phyloP scores from a whole-genome alignment of 805 yeast genomes.

The Phaffomyces thermotolerans region DNA sequence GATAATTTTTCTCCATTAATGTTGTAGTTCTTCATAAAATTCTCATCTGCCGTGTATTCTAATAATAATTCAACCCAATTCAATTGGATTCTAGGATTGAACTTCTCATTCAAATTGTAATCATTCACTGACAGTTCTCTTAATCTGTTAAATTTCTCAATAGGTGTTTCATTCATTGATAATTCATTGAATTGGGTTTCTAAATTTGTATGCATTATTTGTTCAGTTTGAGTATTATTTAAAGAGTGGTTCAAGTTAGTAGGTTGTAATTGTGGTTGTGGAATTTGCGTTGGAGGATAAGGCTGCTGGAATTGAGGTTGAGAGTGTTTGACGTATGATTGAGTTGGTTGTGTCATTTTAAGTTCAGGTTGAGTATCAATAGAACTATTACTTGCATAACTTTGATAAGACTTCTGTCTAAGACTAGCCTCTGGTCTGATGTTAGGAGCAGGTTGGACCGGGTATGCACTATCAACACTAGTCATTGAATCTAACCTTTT shows the following conservation, averaged over 20 bases:
- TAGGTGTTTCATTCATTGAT: constrained; percentile 8
- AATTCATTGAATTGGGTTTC: constrained; percentile 7
- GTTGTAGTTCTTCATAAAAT: constrained; percentile 36
- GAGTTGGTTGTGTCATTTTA: constrained; percentile 11
- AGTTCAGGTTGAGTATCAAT: neutral
- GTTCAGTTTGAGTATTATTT: no score
- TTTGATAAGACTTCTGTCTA: constrained; percentile 1
- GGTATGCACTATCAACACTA: constrained; percentile 4
- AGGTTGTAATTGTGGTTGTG: no score
- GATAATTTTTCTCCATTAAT: constrained; percentile 40
- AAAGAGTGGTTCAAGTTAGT: no score
- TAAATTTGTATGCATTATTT: neutral
- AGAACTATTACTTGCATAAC: neutral
- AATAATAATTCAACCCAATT: constrained; percentile 55
- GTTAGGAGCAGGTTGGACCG: constrained; percentile 5
- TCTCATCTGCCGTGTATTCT: constrained; percentile 36
- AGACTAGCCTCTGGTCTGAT: neutral
- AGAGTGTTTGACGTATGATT: neutral
- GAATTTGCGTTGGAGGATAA: no score
- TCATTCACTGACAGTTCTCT: constrained; percentile 30
- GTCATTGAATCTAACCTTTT: constrained; percentile 1
- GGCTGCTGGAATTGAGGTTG: constrained; percentile 3
- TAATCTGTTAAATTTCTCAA: constrained; percentile 23
- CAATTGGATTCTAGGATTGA: constrained; percentile 49
- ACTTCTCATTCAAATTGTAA: constrained; percentile 23